Percentiles rank a stretch among this genome's conserved stretches.
These are phyloP conservation scores for Pythium dissotocum DNA, from an alignment of 352 stramenopile genomes.

Conservation along the genomic window DNA sequence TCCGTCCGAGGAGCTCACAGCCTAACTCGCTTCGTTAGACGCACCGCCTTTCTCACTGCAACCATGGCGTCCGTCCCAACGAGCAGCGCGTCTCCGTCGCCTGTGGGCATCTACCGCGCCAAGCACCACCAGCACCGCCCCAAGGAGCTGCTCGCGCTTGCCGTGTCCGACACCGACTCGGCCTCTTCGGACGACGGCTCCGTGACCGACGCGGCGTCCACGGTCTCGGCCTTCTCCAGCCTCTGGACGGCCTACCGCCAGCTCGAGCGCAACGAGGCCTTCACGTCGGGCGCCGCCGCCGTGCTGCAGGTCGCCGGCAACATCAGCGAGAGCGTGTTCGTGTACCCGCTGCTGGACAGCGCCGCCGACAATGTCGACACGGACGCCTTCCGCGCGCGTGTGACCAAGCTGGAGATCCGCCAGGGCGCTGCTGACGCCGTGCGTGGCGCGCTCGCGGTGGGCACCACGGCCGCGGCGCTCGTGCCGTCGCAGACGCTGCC, in stretches of 20 bases:
- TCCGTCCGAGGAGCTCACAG: neutral
- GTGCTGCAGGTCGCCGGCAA: slow-evolving; percentile 61
- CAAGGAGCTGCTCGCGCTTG: slow-evolving; percentile 11
- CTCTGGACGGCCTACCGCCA: slow-evolving; percentile 38
- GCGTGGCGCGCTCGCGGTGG: slow-evolving; percentile 57
- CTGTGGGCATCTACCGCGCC: slow-evolving; percentile 13
- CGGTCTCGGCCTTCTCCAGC: slow-evolving; percentile 8
- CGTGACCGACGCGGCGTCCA: slow-evolving; percentile 10
- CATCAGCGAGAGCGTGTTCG: slow-evolving; percentile 62
- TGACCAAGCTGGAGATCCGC: slow-evolving; percentile 66
- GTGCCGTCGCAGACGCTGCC: slow-evolving; percentile 75
- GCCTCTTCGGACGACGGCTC: slow-evolving; percentile 3
- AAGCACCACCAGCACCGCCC: slow-evolving; percentile 20
- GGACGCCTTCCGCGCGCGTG: slow-evolving; percentile 42
- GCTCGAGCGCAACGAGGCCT: slow-evolving; percentile 44
- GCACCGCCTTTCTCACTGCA: neutral
- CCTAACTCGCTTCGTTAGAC: slow-evolving; percentile 16
- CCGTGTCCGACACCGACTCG: slow-evolving; percentile 21
- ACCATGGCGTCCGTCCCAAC: slow-evolving; percentile 11
- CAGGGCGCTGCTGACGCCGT: slow-evolving; percentile 54
- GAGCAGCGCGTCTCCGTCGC: slow-evolving; percentile 4
- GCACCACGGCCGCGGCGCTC: slow-evolving; percentile 48
- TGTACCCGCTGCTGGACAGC: slow-evolving; percentile 54
- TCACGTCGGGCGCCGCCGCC: slow-evolving; percentile 56
- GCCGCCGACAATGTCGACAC: slow-evolving; percentile 14